Percentiles rank a stretch among this genome's conserved stretches.
These are phyloP conservation scores for Adansonia digitata DNA, from an alignment of 345 rosid genomes.

Conservation along the genomic window DNA sequence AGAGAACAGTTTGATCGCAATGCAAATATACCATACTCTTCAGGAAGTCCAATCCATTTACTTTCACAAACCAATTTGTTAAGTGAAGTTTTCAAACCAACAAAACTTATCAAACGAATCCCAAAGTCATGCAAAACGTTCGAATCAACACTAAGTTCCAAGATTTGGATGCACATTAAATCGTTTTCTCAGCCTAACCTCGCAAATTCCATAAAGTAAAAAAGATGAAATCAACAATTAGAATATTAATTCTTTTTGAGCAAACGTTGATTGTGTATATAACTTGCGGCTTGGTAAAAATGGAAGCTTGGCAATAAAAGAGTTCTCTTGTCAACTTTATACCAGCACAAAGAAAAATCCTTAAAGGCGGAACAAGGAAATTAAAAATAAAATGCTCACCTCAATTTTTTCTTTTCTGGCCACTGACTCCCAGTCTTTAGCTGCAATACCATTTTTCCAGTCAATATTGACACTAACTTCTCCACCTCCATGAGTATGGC, in stretches of 20 bases:
- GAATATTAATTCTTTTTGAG: neutral
- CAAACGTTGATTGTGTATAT: neutral
- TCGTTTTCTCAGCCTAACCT: neutral
- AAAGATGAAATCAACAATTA: neutral
- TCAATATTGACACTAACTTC: constrained; percentile 61
- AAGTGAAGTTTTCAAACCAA: neutral
- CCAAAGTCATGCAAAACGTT: neutral
- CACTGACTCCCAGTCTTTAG: constrained; percentile 96
- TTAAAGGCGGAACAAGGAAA: neutral
- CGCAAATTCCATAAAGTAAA: neutral
- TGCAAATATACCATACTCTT: neutral
- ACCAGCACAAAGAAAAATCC: neutral
- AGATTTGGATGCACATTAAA: neutral
- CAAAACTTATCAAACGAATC: neutral
- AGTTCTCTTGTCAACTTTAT: neutral
- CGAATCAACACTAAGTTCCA: neutral
- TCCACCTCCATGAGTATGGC: constrained; percentile 23
- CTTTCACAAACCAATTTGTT: neutral
- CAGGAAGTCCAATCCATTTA: neutral
- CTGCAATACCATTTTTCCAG: constrained; percentile 86
- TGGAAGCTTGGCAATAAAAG: neutral
- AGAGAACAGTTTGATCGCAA: neutral
- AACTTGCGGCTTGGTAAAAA: neutral
- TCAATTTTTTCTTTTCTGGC: constrained; percentile 88
- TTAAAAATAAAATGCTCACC: constrained; percentile 25